Conservation (phyloP, 371 early-diverging fungal genomes). For the Caulochytrium protostelioides region DNA sequence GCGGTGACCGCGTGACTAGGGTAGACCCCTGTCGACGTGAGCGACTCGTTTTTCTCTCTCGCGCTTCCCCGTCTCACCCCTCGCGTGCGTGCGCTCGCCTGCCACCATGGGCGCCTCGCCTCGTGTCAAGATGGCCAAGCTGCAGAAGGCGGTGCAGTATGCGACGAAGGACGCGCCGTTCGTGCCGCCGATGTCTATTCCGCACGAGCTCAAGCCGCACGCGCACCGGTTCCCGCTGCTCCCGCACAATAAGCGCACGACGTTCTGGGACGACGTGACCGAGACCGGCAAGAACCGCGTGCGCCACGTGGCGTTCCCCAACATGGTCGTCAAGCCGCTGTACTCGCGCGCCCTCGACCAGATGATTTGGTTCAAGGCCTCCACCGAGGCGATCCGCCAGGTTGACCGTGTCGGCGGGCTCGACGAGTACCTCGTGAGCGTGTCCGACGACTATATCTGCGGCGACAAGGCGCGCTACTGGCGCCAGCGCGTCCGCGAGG, state of each 20-base stretch:
- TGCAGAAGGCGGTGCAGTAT: too few relatives aligned
- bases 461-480: slow-evolving; percentile 13
- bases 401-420: slow-evolving; percentile 19
- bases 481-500: neutral
- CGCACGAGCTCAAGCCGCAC: slow-evolving; percentile 8
- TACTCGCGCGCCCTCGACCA: slow-evolving; percentile 21
- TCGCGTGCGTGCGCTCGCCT: too few relatives aligned
- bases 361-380: slow-evolving; percentile 15
- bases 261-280: slow-evolving; percentile 13
- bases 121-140: too few relatives aligned
- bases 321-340: slow-evolving; percentile 14
- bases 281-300: slow-evolving; percentile 12
- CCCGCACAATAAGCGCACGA: slow-evolving; percentile 20
- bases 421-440: slow-evolving; percentile 19
- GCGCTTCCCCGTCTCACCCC: too few relatives aligned
- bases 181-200: too few relatives aligned
- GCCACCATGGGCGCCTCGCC: too few relatives aligned
- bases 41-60: too few relatives aligned
- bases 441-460: slow-evolving; percentile 5
- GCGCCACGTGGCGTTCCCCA: slow-evolving; percentile 13
- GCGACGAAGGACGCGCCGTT: too few relatives aligned
- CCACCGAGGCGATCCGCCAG: slow-evolving; percentile 13
- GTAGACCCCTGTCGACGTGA: too few relatives aligned
- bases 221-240: slow-evolving; percentile 15
- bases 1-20: too few relatives aligned